These are phyloP conservation scores for Calonectria hawksworthii DNA, from an alignment of 2,329 filamentous ascomycete genomes.

Conservation along the genomic window DNA sequence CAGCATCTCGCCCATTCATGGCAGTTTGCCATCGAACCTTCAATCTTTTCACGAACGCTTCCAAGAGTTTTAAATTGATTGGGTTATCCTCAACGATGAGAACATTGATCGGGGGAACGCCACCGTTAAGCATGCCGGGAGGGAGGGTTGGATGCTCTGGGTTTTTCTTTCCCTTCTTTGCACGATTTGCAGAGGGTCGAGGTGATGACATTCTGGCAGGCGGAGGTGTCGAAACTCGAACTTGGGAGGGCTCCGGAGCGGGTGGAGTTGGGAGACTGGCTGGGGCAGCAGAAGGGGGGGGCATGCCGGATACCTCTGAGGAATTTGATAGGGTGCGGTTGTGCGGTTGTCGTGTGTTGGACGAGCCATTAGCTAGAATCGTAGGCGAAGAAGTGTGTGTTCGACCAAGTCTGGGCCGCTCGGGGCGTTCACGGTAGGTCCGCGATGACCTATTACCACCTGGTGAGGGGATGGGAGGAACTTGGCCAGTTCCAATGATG, in stretches of 20 bases:
- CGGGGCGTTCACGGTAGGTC: conserved; percentile 68
- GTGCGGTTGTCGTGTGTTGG: conserved; percentile 60
- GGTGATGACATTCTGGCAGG: conserved; percentile 65
- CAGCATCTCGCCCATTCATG: conserved; percentile 93
- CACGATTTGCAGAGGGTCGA: conserved; percentile 58
- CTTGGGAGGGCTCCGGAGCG: conserved; percentile 60
- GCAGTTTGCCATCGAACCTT: conserved; percentile 98
- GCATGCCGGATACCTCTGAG: conserved; percentile 64
- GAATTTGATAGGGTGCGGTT: conserved; percentile 72
- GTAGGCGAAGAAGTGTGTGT: conserved; percentile 89
- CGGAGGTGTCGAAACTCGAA: conserved; percentile 68
- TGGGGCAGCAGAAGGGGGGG: conserved; percentile 62
- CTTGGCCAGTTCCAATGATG: conserved; percentile 83
- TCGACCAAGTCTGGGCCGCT: conserved; percentile 73
- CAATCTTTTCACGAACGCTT: conserved; percentile 94
- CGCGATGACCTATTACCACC: conserved; percentile 72
- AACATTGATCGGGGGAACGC: conserved; percentile 95
- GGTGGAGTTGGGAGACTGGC: conserved; percentile 66
- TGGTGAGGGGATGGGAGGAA: conserved; percentile 86
- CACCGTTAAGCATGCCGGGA: conserved; percentile 80
- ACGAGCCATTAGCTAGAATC: conserved; percentile 65
- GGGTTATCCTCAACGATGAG: conserved; percentile 99
- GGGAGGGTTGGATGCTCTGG: conserved; percentile 62
- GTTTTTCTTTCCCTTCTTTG: conserved; percentile 69
- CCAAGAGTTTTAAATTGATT: conserved; percentile 93